These are phyloP conservation scores for Cladosporium sp. DNA, from an alignment of 2,329 filamentous ascomycete species.

Conservation along the genomic window DNA sequence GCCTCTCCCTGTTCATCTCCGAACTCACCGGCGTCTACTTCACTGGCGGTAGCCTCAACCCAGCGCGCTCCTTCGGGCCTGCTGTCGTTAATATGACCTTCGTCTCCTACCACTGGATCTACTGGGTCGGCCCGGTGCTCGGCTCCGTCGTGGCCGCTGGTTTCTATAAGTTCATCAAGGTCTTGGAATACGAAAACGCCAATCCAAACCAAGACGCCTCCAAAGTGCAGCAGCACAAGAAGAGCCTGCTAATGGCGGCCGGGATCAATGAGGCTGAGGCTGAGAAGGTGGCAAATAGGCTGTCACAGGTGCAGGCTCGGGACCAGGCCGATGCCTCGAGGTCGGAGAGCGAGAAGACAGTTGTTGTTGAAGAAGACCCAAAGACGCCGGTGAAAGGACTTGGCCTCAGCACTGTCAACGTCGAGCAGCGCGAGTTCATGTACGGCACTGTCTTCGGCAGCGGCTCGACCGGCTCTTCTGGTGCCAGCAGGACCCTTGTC, in stretches of 20 bases:
- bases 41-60: slow-evolving; percentile 40
- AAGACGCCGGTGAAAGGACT: slow-evolving; percentile 16
- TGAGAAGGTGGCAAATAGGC: slow-evolving; percentile 22
- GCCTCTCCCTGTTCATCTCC: slow-evolving; percentile 49
- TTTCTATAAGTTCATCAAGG: slow-evolving; percentile 36
- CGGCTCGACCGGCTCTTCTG: background rate
- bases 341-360: background rate
- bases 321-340: background rate
- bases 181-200: slow-evolving; percentile 37
- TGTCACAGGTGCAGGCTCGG: slow-evolving; percentile 10
- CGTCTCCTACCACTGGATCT: slow-evolving; percentile 36
- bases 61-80: slow-evolving; percentile 37
- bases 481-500: slow-evolving; percentile 19
- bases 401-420: background rate
- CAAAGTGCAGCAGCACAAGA: slow-evolving; percentile 19
- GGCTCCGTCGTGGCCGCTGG: slow-evolving; percentile 35
- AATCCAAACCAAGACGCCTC: slow-evolving; percentile 33
- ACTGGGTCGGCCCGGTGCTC: slow-evolving; percentile 35
- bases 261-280: slow-evolving; percentile 27
- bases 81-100: slow-evolving; percentile 33
- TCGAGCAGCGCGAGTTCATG: slow-evolving; percentile 16
- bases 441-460: slow-evolving; percentile 25
- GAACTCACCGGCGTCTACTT: slow-evolving; percentile 45
- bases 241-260: slow-evolving; percentile 24
- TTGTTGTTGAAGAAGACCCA: slow-evolving; percentile 14